Conservation (phyloP, 2,329 filamentous ascomycete species). For the Epichloe amarillans region DNA sequence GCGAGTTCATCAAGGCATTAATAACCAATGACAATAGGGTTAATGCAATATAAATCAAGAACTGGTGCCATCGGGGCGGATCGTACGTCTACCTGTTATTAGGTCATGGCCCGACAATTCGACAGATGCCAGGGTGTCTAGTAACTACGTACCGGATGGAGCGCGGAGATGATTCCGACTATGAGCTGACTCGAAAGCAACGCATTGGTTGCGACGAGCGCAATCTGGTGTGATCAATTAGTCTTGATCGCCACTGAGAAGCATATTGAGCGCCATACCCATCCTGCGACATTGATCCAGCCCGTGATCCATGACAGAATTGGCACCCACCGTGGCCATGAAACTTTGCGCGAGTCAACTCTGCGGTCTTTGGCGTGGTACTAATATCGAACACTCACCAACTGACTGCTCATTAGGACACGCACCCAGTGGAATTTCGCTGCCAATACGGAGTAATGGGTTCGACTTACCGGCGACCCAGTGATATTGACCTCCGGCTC, state of each 20-base stretch:
- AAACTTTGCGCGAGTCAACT: constrained; percentile 7
- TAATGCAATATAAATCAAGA: constrained; percentile 34
- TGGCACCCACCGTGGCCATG: constrained; percentile 13
- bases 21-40: constrained; percentile 15
- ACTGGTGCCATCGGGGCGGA: constrained; percentile 53
- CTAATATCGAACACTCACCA: not conserved
- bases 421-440: no score
- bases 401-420: not conserved
- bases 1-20: constrained; percentile 19
- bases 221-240: constrained; percentile 23
- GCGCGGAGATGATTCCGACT: constrained; percentile 49
- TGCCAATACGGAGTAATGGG: no score
- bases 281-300: constrained; percentile 58
- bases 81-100: constrained; percentile 27
- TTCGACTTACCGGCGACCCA: constrained; percentile 46
- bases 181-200: constrained; percentile 54
- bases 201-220: constrained; percentile 53
- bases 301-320: constrained; percentile 20
- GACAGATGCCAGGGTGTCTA: not conserved
- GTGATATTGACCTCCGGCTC: constrained; percentile 50
- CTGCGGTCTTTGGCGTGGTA: not conserved
- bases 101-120: not conserved
- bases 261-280: constrained; percentile 22
- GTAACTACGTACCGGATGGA: constrained; percentile 29
- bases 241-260: not conserved